Percentiles rank a stretch among this genome's conserved stretches.
These are phyloP conservation scores for Borealophlyctis nickersoniae DNA, from an alignment of 192 early-diverging fungal genomes.

Conservation along the genomic window DNA sequence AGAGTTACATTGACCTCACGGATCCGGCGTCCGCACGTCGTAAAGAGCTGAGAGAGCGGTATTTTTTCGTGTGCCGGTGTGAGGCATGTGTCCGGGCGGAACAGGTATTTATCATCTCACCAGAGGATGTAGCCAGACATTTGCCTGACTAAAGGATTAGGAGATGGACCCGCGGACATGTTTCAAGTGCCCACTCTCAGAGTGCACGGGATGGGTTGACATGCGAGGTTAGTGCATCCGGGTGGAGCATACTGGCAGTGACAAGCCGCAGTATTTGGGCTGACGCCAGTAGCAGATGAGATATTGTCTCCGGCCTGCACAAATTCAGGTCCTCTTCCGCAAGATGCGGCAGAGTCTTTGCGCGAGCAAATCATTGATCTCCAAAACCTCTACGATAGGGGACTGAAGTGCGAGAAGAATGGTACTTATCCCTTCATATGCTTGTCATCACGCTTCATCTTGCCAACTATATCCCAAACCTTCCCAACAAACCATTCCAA, in stretches of 20 bases:
- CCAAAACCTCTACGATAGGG: not conserved
- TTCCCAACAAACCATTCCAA: not conserved
- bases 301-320: not conserved
- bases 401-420: not conserved
- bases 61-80: slow-evolving; percentile 43
- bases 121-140: not conserved
- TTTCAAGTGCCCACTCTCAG: not conserved
- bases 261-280: not conserved
- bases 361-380: not conserved
- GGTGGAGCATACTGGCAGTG: not conserved
- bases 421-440: not conserved
- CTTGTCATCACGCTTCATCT: not conserved
- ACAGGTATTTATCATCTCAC: slow-evolving; percentile 2
- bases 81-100: not conserved
- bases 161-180: slow-evolving; percentile 5
- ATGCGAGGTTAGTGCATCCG: not conserved
- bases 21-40: slow-evolving; percentile 26
- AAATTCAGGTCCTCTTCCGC: not conserved
- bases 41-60: slow-evolving; percentile 30
- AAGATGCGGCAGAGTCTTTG: not conserved
- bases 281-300: not conserved
- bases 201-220: not conserved
- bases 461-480: not conserved
- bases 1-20: slow-evolving; percentile 39
- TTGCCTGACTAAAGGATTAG: not conserved